Conservation (phyloP, 163 green algal species). For the Scenedesmus sp. region DNA sequence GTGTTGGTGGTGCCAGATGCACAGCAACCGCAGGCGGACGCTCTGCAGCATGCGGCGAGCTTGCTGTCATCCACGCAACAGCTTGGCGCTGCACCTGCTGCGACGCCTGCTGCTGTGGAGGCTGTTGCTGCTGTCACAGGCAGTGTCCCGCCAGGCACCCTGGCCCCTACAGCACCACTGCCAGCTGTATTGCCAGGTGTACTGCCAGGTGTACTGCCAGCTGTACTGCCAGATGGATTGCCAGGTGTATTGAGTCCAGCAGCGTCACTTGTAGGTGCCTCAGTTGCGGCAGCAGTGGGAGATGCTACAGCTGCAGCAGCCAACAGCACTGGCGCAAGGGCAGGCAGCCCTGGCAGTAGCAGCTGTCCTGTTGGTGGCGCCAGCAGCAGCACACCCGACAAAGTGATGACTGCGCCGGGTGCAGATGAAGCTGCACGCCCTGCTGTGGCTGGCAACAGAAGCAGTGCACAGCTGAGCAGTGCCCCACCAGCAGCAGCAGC, state of each 20-base stretch:
- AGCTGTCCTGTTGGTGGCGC: neutral
- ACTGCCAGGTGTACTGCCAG: neutral
- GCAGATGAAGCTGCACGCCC: too few species aligned
- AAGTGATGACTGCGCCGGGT: too few species aligned
- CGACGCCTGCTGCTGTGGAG: neutral
- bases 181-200: neutral
- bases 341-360: slow-evolving; percentile 5
- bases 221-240: neutral
- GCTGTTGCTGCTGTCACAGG: neutral
- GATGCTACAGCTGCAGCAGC: neutral
- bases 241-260: neutral
- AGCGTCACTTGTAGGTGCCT: neutral
- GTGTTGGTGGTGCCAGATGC: too few species aligned
- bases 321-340: neutral
- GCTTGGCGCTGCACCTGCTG: neutral
- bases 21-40: neutral
- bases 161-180: neutral
- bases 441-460: neutral
- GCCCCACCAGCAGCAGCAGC: neutral
- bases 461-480: neutral
- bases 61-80: neutral
- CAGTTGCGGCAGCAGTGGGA: neutral
- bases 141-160: neutral
- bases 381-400: neutral
- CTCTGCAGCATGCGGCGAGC: neutral